Evolutionary conservation across 83 land plant genomes (phyloP), one percentile per base, ranked within the genome.

Genomic region (Picea mariana): DNA sequence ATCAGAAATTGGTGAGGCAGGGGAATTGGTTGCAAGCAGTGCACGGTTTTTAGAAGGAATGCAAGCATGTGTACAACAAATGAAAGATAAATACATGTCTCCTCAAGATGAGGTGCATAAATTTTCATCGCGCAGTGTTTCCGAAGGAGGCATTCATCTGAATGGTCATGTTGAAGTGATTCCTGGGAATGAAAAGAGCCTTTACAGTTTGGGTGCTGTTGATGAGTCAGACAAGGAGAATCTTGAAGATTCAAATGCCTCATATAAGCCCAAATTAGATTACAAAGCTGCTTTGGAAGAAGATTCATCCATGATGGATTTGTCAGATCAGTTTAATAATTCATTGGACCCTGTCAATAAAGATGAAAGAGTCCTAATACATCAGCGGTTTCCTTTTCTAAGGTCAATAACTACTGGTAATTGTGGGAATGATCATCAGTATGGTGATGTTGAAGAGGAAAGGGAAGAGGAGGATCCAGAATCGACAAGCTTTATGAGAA

Each of bases 311-410:
- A 42, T 20, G 4, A 24, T 20, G 58, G 24, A 73, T 73, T n/a
- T n/a, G 26, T 44, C 77, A 42, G 55, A 73, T n/a, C 23, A 73
- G 44, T 49, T 44, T 47, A 42, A 21, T 47, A 73, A 20, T 44
- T 73, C 58, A 73, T 73, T 73, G 9, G 20, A 21, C 11, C 3
- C 58, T 11, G 55, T 42, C 47, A 47, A 73, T 73, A 73, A 73
- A 9, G 77, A 73, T 21, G 77, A 73, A 73, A 73, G 58, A 44
- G 24, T 44, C 58, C 55, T 44, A 9, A 73, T 73, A 47, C 58
- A 73, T 73, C 55, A 73, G 58, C 77, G 47, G 55, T 73, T 73
- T 40, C 77, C 77, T 44, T 73, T 73, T 52, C 55, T 73, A 52
- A 73, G n/a, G 52, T 72, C 44, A 47, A 72, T 7, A 34, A 8